Evolutionary conservation across 805 yeast genomes (phyloP), one percentile per base, ranked within the genome.

Genomic region (Teunomyces lycoperdinae): DNA sequence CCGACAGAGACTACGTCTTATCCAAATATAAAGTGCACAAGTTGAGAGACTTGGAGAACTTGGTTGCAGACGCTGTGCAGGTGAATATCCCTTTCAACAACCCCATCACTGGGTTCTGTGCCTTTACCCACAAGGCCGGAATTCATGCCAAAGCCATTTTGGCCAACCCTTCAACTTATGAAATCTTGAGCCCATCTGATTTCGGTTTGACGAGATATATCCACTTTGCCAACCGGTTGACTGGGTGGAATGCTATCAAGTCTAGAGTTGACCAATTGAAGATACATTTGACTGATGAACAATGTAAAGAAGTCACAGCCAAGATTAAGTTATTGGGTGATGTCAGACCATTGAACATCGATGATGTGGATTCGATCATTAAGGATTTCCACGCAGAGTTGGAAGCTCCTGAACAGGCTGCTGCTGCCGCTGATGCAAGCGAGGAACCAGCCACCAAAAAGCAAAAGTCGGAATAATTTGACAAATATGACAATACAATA

Each of bases 201-300:
- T 79, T 79, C 58, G 84, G 84, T 49, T 71, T 79, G 57, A 76
- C 82, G n/a, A 74, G 84, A 59, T 79, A 79, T 60, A 79, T 79
- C 51, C 83, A 79, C 61, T 79, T 79, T 56, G 84, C 84, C 52
- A 79, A 78, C 68, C 70, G 83, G 60, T 71, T 79, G 60, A 79
- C 84, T 10, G 84, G 84, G 31, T 79, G 84, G 84, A 79, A 79
- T 58, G 84, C 84, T 32, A 79, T 79, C 64, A 79, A 79, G 62
- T 72, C 81, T 32, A 73, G 84, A 66, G 83, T 79, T 45, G 84
- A 79, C 60, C 84, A 79, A 58, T 71, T 79, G 67, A 79, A 79
- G 59, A 69, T 79, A 66, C 67, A 77, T 55, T 67, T 79, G 60
- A 69, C 79, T 40, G 84, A 79, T 58, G 81, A 76, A 49, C 84